Conservation (phyloP, 2,329 filamentous ascomycete species). For the Fusarium musae region DNA sequence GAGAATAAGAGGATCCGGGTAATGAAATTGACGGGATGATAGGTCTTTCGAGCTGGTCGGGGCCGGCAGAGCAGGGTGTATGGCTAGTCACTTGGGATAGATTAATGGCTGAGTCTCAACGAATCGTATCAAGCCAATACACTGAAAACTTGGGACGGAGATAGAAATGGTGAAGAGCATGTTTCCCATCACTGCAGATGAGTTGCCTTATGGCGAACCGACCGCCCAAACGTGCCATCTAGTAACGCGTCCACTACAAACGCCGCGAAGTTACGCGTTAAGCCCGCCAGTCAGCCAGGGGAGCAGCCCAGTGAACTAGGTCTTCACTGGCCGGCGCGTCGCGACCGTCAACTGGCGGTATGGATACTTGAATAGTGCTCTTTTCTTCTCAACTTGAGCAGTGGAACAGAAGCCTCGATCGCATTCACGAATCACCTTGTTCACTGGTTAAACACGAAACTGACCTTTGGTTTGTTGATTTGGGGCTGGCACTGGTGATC, state of each 20-base stretch:
- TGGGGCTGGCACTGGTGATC: background rate
- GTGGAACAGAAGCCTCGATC: background rate
- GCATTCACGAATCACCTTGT: fast-evolving
- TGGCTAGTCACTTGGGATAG: fast-evolving
- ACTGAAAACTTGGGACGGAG: too few species aligned
- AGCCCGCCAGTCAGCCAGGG: background rate
- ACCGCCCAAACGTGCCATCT: background rate
- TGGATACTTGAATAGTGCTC: background rate
- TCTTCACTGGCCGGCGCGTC: background rate
- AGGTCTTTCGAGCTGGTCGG: background rate
- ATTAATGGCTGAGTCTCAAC: background rate
- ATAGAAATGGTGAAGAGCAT: fast-evolving
- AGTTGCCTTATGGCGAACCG: too few species aligned
- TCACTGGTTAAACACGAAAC: too few species aligned
- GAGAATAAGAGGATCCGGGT: fast-evolving
- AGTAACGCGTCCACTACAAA: background rate
- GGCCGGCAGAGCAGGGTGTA: fast-evolving
- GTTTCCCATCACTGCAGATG: fast-evolving
- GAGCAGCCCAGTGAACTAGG: too few species aligned
- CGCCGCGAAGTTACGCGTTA: background rate
- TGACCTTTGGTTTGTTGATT: background rate
- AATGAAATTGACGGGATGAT: background rate
- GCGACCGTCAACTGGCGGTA: fast-evolving
- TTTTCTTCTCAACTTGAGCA: background rate
- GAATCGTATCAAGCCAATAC: background rate